Base-by-base conservation (phyloP, 345 rosid species). In the Excoecaria cochinchinensis region DNA sequence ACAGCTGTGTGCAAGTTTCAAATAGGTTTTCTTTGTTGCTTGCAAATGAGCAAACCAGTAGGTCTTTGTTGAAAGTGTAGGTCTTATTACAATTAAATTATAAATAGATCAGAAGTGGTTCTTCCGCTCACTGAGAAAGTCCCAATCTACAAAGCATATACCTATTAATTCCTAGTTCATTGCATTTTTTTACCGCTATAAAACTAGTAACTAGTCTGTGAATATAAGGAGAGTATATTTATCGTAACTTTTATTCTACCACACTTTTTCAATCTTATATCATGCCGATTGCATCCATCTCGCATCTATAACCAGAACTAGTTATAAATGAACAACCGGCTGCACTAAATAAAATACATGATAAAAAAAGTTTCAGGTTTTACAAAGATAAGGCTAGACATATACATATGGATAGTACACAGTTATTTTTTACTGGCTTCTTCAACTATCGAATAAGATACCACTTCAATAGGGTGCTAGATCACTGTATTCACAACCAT, bases 401-500 rank as follows among this genome's bases (percentile, higher is more conserved):
- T 57, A 17, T 6, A 17, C 52, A 55, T 19, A 24, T 15, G 42
- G 48, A 68, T 5, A 58, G 8, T 17, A 36, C 31, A 60, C 60
- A 38, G 64, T 5, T 4, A n/a, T 56, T 21, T 9, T 60, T 40
- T 21, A 21, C 59, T 8, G 48, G 66, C 13, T 56, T 40, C 58
- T 44, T 66, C 11, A 21, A 24, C 22, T 25, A 8, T 14, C 59
- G 10, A 31, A 36, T 46, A 44, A 48, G 13, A 13, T 77, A 60
- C 42, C 13, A 14, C 67, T 61, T 87, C 85, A 85, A 74, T 80
- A 82, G 12, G 89, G n/a, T 69, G 93, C 82, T 42, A 80, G 4
- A 36, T 68, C 44, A 46, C 48, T 59, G 58, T 78, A 70, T 47
- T 52, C 70, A 70, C 86, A 75, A 36, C 77, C 83, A 39, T 76